Percentiles rank a stretch among this genome's conserved stretches.
These are phyloP conservation scores for Yarrowia galli DNA, from an alignment of 1,139 yeast genomes.

Conservation along the genomic window DNA sequence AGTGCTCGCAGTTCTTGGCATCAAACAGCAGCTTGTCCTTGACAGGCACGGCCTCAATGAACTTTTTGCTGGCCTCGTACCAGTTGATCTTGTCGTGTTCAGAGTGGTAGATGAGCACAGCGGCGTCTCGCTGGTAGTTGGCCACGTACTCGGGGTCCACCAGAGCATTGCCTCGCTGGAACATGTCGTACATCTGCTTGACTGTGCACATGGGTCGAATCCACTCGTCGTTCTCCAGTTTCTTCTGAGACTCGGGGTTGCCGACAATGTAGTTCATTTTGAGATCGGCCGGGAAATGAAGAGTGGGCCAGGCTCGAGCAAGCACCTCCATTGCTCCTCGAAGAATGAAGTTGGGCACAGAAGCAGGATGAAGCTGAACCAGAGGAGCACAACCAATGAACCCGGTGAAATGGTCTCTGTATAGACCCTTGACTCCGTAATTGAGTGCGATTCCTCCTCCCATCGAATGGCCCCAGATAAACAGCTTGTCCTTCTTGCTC, in stretches of 20 bases:
- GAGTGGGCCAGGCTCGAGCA: slow-evolving; percentile 60
- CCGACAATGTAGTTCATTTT: slow-evolving; percentile 63
- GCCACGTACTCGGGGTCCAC: slow-evolving; percentile 55
- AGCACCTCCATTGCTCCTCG: slow-evolving; percentile 58
- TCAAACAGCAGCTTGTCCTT: slow-evolving; percentile 36
- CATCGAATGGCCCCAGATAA: slow-evolving; percentile 90
- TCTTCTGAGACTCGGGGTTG: slow-evolving; percentile 52
- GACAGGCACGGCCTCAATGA: slow-evolving; percentile 34
- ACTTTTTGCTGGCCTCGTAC: slow-evolving; percentile 26
- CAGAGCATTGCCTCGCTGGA: slow-evolving; percentile 65
- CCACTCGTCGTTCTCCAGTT: slow-evolving; percentile 46
- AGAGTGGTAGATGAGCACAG: slow-evolving; percentile 65
- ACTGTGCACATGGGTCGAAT: slow-evolving; percentile 57
- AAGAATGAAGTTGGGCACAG: slow-evolving; percentile 63
- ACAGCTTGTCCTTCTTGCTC: slow-evolving; percentile 49
- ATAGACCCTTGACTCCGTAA: slow-evolving; percentile 73
- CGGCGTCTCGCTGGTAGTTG: slow-evolving; percentile 56
- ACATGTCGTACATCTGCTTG: slow-evolving; percentile 67
- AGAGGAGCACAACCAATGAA: slow-evolving; percentile 73
- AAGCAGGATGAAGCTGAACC: slow-evolving; percentile 60
- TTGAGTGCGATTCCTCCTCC: slow-evolving; percentile 87
- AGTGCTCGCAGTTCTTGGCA: slow-evolving; percentile 26
- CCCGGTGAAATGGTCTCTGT: slow-evolving; percentile 61
- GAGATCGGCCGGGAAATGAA: slow-evolving; percentile 64
- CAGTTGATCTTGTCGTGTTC: slow-evolving; percentile 59